Conservation (phyloP, 2,329 filamentous ascomycete species). For the Sporothrix variecibatus region DNA sequence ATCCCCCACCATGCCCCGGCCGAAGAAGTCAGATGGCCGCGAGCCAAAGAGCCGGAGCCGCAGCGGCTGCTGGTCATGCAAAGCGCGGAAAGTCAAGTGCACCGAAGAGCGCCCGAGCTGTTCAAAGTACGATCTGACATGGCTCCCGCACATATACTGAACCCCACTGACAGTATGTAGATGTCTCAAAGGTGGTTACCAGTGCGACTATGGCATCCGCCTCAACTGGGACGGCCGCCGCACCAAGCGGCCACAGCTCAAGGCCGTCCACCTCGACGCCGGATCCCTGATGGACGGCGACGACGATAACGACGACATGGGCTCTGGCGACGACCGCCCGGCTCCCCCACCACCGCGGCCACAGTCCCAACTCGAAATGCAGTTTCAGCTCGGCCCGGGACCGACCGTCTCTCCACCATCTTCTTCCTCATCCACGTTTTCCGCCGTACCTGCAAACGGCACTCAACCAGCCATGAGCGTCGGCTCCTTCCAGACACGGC, state of each 20-base stretch:
- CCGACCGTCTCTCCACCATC: slow-evolving; percentile 19
- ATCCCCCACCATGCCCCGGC: slow-evolving; percentile 59
- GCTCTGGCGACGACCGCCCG: background rate
- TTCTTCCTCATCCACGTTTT: slow-evolving; percentile 14
- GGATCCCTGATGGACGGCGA: slow-evolving; percentile 11
- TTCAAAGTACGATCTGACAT: slow-evolving; percentile 53
- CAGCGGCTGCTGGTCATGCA: slow-evolving; percentile 76
- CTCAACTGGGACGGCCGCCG: slow-evolving; percentile 78
- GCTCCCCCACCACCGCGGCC: slow-evolving; percentile 16
- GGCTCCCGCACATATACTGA: background rate
- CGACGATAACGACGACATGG: slow-evolving; percentile 25
- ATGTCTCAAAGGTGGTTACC: slow-evolving; percentile 70
- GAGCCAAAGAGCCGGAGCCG: slow-evolving; percentile 68
- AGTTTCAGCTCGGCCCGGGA: slow-evolving; percentile 19
- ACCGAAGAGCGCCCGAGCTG: slow-evolving; percentile 76
- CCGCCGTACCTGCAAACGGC: background rate
- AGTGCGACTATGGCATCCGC: slow-evolving; percentile 78
- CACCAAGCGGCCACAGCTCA: slow-evolving; percentile 55
- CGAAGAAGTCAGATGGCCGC: slow-evolving; percentile 62
- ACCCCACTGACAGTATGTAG: slow-evolving; percentile 34
- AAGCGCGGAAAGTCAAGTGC: slow-evolving; percentile 72
- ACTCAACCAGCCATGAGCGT: background rate
- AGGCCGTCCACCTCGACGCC: slow-evolving; percentile 33
- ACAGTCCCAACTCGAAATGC: slow-evolving; percentile 23
- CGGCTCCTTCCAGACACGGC: slow-evolving; percentile 21